Percentiles rank a stretch among this genome's conserved stretches.
Evolutionary conservation across 2,329 filamentous ascomycete genomes (phyloP).

Genomic region (Exophiala viscosa): DNA sequence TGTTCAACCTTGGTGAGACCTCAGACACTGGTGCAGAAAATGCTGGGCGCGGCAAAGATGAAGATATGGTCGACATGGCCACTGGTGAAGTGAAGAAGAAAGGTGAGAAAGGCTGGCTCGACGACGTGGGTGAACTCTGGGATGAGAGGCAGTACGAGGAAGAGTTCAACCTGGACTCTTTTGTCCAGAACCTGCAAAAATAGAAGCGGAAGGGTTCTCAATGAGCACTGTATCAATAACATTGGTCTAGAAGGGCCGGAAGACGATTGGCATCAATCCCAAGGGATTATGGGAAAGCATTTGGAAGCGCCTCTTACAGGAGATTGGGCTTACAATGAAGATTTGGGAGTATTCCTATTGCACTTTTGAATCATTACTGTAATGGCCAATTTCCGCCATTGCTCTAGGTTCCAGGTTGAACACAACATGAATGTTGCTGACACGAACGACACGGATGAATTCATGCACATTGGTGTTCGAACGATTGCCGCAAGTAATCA

Average conservation of each 20-base stretch:
- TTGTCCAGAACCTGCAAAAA: conserved; percentile 85
- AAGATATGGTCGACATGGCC: conserved; percentile 89
- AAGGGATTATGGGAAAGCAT: background rate
- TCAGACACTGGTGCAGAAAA: conserved; percentile 56
- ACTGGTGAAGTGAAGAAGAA: conserved; percentile 82
- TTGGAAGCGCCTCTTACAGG: too few species aligned
- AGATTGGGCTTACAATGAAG: too few species aligned
- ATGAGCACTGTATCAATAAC: background rate
- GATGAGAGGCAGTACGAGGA: conserved; percentile 97
- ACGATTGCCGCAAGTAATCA: too few species aligned
- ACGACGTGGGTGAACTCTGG: conserved; percentile 94
- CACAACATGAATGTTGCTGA: too few species aligned
- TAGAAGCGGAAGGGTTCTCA: conserved; percentile 24
- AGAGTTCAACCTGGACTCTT: conserved; percentile 93
- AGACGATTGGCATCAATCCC: background rate
- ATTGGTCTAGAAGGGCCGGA: background rate
- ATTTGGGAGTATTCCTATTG: too few species aligned
- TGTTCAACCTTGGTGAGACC: conserved; percentile 85
- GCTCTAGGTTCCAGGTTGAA: too few species aligned
- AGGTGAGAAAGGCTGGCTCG: conserved; percentile 93
- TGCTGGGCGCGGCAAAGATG: conserved; percentile 55
- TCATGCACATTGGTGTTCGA: too few species aligned
- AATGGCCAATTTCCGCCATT: too few species aligned
- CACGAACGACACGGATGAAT: too few species aligned
- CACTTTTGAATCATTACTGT: too few species aligned